A percentile compares a stretch with the other conserved stretches of the same genome.
These are phyloP conservation scores for Xylaria castorea DNA, from an alignment of 495 filamentous ascomycete genomes.

Conservation along the genomic window DNA sequence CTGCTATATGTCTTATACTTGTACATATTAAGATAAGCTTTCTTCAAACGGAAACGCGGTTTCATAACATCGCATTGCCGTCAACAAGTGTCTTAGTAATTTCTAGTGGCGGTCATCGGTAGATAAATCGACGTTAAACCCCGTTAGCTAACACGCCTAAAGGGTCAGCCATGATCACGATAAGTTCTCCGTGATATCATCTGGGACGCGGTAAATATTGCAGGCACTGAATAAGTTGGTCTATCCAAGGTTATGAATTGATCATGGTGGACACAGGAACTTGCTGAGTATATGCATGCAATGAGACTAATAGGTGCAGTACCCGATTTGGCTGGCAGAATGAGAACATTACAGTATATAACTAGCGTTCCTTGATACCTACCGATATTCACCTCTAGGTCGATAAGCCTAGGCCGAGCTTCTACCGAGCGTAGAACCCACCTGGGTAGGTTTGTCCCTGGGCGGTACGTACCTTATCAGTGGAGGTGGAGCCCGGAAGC, in stretches of 20 bases:
- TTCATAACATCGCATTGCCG: not conserved
- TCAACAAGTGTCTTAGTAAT: not conserved
- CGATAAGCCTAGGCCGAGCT: not conserved
- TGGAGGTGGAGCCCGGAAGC: slow-evolving; percentile 13
- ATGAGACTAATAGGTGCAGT: no score
- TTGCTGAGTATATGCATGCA: no score
- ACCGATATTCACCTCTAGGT: not conserved
- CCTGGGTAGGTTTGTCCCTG: not conserved
- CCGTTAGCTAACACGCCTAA: slow-evolving; percentile 38
- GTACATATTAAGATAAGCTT: slow-evolving; percentile 5
- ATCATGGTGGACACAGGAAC: no score
- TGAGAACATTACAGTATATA: no score
- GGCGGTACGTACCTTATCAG: slow-evolving; percentile 16
- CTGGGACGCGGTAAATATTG: not conserved
- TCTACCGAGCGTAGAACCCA: not conserved
- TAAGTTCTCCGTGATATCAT: not conserved
- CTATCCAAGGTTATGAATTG: not conserved
- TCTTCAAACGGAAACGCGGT: not conserved
- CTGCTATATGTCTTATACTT: not conserved
- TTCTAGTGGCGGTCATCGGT: no score
- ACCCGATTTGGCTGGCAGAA: no score
- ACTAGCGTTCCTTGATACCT: no score
- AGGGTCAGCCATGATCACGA: not conserved
- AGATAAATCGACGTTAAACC: no score
- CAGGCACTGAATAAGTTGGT: not conserved